Evolutionary conservation across 768 basidiomycete genomes (phyloP).

Genomic region (Clitopilus hobsonii): DNA sequence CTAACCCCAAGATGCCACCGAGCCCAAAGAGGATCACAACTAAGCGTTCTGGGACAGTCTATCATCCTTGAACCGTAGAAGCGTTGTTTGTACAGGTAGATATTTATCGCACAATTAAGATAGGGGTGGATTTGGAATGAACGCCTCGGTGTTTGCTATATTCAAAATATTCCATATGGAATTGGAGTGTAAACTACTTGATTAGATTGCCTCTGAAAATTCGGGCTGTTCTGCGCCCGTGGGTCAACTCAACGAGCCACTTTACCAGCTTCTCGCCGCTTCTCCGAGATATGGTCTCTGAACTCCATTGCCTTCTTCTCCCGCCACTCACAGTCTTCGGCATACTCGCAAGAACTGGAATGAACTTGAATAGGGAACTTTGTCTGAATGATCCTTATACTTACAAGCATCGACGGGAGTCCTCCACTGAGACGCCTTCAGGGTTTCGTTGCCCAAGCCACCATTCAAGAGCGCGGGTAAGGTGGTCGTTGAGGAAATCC

Average conservation of each 20-base stretch:
- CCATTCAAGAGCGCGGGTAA: constrained; percentile 58
- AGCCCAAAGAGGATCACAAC: background rate
- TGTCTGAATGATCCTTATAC: constrained; percentile 29
- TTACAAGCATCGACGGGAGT: constrained; percentile 64
- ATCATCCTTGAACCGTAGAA: background rate
- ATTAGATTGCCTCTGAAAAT: too few relatives aligned
- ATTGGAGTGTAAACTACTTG: too few relatives aligned
- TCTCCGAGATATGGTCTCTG: constrained; percentile 4
- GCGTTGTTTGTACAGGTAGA: too few relatives aligned
- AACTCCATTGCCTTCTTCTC: constrained; percentile 45
- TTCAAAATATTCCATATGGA: too few relatives aligned
- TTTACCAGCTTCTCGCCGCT: background rate
- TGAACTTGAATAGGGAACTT: background rate
- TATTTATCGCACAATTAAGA: too few relatives aligned
- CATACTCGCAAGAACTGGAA: constrained; percentile 67
- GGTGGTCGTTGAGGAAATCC: constrained; percentile 43
- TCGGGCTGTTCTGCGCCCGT: too few relatives aligned
- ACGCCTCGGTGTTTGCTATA: too few relatives aligned
- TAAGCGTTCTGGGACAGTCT: background rate
- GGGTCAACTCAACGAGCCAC: too few relatives aligned
- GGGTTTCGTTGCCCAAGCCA: constrained; percentile 73
- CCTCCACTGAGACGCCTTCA: constrained; percentile 59
- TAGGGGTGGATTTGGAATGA: too few relatives aligned
- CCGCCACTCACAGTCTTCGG: constrained; percentile 77
- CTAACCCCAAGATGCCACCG: constrained; percentile 27